Evolutionary conservation across 495 filamentous ascomycete genomes (phyloP).

Genomic region (Oleoguttula mirabilis): DNA sequence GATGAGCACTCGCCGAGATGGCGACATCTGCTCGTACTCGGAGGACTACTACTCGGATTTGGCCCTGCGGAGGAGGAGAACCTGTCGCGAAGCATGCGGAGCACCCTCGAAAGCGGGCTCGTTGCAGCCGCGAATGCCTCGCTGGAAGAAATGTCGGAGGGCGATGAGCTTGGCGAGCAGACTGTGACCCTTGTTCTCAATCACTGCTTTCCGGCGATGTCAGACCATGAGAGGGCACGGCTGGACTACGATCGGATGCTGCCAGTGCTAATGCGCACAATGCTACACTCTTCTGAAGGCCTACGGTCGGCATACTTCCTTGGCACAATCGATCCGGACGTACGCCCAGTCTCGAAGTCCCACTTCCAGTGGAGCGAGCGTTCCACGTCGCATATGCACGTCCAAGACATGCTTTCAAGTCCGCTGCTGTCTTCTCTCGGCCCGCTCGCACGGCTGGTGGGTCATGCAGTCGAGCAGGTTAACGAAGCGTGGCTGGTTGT

Average conservation of each 20-base stretch:
- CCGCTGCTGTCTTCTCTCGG: conserved; percentile 71
- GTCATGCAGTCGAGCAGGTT: conserved; percentile 58
- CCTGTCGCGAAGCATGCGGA: conserved; percentile 48
- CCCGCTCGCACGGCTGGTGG: conserved; percentile 61
- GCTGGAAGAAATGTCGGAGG: conserved; percentile 41
- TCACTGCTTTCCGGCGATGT: conserved; percentile 65
- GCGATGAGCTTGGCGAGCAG: conserved; percentile 43
- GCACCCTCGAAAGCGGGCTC: conserved; percentile 64
- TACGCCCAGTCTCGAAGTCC: conserved; percentile 47
- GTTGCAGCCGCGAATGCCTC: conserved; percentile 70
- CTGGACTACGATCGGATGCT: conserved; percentile 65
- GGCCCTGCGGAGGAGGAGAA: conserved; percentile 54
- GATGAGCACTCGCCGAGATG: conserved; percentile 76
- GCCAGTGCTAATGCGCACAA: conserved; percentile 53
- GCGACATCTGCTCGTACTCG: conserved; percentile 74
- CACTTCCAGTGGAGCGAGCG: conserved; percentile 60
- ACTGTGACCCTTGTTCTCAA: conserved; percentile 64
- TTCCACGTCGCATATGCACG: conserved; percentile 38
- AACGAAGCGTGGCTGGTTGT: conserved; percentile 48
- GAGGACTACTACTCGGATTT: conserved; percentile 72
- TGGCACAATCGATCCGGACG: conserved; percentile 60
- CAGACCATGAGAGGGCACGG: conserved; percentile 39
- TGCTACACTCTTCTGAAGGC: conserved; percentile 59
- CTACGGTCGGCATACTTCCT: conserved; percentile 77
- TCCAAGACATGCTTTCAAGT: conserved; percentile 36